Percentiles rank a stretch among this genome's conserved stretches.
Conservation (phyloP, 306 rosid species). For the Trifolium pratense region DNA sequence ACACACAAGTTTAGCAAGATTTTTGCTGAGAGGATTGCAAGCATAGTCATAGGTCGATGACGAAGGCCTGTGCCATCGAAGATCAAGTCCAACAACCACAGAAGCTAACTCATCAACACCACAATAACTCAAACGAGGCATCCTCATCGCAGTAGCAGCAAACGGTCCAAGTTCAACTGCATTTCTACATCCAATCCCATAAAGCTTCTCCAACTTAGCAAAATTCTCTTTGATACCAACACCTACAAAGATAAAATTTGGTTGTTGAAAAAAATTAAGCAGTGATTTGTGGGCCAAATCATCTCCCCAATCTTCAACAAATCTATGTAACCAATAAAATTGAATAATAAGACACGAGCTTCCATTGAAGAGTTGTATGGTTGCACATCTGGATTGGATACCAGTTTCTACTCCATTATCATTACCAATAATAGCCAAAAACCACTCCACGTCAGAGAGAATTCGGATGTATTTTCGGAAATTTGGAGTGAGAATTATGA, state of each 20-base stretch:
- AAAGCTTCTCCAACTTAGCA: constrained; percentile 19
- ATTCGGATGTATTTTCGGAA: too few relatives aligned
- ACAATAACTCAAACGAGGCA: not conserved
- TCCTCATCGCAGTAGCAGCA: not conserved
- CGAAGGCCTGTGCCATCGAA: not conserved
- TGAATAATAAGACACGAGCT: not conserved
- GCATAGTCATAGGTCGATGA: not conserved
- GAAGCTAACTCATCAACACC: not conserved
- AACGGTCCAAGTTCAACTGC: not conserved
- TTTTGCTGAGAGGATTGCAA: not conserved
- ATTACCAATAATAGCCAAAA: too few relatives aligned
- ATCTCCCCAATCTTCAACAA: not conserved
- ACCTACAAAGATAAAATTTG: constrained; percentile 12
- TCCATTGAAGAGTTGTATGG: constrained; percentile 18
- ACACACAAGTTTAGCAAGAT: not conserved
- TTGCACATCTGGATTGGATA: constrained; percentile 2
- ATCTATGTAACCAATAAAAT: not conserved
- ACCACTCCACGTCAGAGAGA: too few relatives aligned
- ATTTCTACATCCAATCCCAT: constrained; percentile 16
- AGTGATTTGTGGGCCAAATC: not conserved
- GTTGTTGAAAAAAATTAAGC: constrained; percentile 14
- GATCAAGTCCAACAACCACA: not conserved
- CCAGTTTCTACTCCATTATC: too few relatives aligned
- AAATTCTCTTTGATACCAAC: constrained; percentile 7
- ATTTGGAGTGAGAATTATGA: too few relatives aligned